Conservation (phyloP, 23 red algal genomes). For the Gracilaria domingensis region DNA sequence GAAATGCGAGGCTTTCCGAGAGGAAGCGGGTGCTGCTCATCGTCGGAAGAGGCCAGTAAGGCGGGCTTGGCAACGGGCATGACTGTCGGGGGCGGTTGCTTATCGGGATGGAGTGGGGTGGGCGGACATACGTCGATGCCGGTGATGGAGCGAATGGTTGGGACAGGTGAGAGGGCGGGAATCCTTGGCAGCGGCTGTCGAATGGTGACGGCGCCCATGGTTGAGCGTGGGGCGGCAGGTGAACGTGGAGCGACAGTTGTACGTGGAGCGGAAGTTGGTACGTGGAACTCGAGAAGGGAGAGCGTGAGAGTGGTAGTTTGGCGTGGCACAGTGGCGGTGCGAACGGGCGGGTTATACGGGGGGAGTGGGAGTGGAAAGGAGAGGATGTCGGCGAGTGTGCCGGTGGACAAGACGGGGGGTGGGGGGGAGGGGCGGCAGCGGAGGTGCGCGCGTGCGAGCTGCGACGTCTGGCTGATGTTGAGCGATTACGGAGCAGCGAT, state of each 20-base stretch:
- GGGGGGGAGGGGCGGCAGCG: too few species aligned
- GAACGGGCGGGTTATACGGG: neutral
- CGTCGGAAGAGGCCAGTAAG: conserved; percentile 12
- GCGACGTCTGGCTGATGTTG: too few species aligned
- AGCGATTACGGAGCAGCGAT: too few species aligned
- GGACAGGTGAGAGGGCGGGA: neutral
- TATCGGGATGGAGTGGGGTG: neutral
- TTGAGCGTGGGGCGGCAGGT: neutral
- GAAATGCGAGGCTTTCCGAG: conserved; percentile 47
- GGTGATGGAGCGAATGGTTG: conserved; percentile 47
- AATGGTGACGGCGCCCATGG: conserved; percentile 3
- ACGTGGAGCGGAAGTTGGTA: too few species aligned
- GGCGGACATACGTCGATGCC: conserved; percentile 36
- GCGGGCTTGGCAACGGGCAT: neutral
- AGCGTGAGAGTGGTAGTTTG: neutral
- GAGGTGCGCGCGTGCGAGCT: neutral
- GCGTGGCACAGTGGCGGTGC: neutral
- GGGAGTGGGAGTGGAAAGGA: neutral
- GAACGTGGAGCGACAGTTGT: neutral
- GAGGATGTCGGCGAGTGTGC: too few species aligned
- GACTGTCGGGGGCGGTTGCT: neutral
- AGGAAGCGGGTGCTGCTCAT: neutral
- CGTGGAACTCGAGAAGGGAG: too few species aligned
- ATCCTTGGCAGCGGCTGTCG: neutral
- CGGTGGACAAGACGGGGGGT: too few species aligned